Conservation (phyloP, 2,329 filamentous ascomycete genomes). For the Neopestalotiopsis clavispora region DNA sequence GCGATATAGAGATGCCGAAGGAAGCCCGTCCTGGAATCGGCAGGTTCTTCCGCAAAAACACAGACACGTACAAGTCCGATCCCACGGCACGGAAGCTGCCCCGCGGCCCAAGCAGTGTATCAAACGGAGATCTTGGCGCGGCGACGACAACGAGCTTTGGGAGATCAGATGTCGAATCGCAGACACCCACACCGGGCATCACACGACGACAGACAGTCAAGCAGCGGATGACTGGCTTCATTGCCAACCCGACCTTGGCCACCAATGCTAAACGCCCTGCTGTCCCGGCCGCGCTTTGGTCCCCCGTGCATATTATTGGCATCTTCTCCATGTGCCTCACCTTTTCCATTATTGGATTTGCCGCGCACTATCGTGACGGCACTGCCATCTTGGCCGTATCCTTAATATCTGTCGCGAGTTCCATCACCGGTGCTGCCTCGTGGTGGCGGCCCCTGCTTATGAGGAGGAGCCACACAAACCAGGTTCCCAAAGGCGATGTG, state of each 20-base stretch:
- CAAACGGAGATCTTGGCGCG: conserved; percentile 15
- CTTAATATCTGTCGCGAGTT: conserved; percentile 57
- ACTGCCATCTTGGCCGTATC: conserved; percentile 56
- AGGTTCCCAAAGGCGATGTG: conserved; percentile 62
- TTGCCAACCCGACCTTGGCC: conserved; percentile 49
- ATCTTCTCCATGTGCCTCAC: conserved; percentile 56
- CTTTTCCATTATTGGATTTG: conserved; percentile 49
- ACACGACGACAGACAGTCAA: conserved; percentile 41
- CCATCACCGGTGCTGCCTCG: conserved; percentile 60
- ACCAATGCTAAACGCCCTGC: conserved; percentile 44
- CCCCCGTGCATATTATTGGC: conserved; percentile 59
- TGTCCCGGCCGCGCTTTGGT: conserved; percentile 53
- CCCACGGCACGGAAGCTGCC: conserved; percentile 18
- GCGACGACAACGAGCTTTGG: conserved; percentile 23
- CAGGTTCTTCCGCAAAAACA: conserved; percentile 22
- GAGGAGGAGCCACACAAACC: conserved; percentile 51
- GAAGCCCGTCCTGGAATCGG: conserved; percentile 15
- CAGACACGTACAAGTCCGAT: conserved; percentile 20
- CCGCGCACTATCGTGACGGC: conserved; percentile 50
- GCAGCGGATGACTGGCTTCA: conserved; percentile 47
- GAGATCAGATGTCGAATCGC: conserved; percentile 29
- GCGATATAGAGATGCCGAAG: conserved; percentile 25
- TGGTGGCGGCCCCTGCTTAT: conserved; percentile 62
- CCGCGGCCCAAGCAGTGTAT: conserved; percentile 22
- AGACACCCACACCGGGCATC: conserved; percentile 27